These are phyloP conservation scores for Gaertneriomyces sp. DNA, from an alignment of 192 early-diverging fungal genomes.

Conservation along the genomic window DNA sequence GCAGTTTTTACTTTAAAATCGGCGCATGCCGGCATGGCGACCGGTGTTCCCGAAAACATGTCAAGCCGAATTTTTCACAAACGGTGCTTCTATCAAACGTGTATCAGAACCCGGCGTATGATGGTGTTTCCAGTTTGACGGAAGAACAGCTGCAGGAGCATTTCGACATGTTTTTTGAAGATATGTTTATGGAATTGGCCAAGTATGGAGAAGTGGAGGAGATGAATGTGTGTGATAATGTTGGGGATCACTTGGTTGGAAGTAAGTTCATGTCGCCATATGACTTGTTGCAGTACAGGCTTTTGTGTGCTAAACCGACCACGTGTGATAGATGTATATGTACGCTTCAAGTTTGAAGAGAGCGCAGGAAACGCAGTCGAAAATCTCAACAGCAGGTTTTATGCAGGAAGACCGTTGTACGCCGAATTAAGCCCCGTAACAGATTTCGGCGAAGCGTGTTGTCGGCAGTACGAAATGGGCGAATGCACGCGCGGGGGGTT, in stretches of 20 bases:
- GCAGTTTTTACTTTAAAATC: constrained; percentile 99
- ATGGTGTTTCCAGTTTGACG: constrained; percentile 52
- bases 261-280: constrained; percentile 36
- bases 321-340: constrained; percentile 71
- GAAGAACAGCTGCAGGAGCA: constrained; percentile 75
- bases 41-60: constrained; percentile 95
- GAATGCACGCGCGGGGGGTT: constrained; percentile 95
- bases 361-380: constrained; percentile 91
- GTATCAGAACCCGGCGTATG: constrained; percentile 87
- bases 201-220: constrained; percentile 97
- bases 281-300: neutral
- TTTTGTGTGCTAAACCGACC: neutral
- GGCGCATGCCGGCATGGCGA: constrained; percentile 99
- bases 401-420: constrained; percentile 89
- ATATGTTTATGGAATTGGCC: constrained; percentile 91
- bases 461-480: constrained; percentile 90
- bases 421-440: constrained; percentile 97
- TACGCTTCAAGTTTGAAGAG: constrained; percentile 83
- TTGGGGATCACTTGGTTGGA: constrained; percentile 95
- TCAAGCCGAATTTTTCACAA: constrained; percentile 93
- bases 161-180: constrained; percentile 96
- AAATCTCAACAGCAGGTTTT: constrained; percentile 89
- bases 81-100: constrained; percentile 92
- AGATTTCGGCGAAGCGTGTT: constrained; percentile 97
- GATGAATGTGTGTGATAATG: constrained; percentile 97